Percentiles rank a stretch among this genome's conserved stretches.
Evolutionary conservation across 1,139 yeast genomes (phyloP).

Genomic region (Wickerhamomyces sp.): DNA sequence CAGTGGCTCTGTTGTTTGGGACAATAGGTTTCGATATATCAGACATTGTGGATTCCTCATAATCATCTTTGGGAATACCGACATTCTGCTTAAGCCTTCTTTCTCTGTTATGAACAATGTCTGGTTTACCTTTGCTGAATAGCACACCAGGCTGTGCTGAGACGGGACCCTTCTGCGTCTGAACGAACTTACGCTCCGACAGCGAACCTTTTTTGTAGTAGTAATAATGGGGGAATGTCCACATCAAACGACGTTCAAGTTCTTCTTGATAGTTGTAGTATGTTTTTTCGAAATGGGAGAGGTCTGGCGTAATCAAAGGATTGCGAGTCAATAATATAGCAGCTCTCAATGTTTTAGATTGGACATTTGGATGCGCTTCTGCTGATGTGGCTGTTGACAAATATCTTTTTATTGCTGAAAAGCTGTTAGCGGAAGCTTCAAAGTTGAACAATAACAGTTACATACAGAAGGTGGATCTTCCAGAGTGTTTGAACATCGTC

Average conservation of each 20-base stretch:
- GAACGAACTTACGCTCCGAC: constrained; percentile 75
- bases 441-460: too few relatives aligned
- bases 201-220: constrained; percentile 89
- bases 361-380: constrained; percentile 5
- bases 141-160: constrained; percentile 69
- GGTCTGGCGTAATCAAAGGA: constrained; percentile 79
- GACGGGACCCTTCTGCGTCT: constrained; percentile 73
- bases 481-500: neutral
- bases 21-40: constrained; percentile 65
- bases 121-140: constrained; percentile 82
- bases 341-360: constrained; percentile 27
- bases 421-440: neutral
- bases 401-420: constrained; percentile 17
- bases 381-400: constrained; percentile 16
- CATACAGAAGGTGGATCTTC: too few relatives aligned
- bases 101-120: constrained; percentile 82
- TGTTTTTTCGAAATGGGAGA: constrained; percentile 64
- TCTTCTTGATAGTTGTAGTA: constrained; percentile 83
- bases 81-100: constrained; percentile 77
- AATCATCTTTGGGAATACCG: constrained; percentile 52
- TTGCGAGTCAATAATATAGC: constrained; percentile 69
- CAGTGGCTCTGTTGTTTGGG: constrained; percentile 68
- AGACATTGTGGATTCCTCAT: constrained; percentile 32
- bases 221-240: constrained; percentile 95
- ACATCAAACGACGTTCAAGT: constrained; percentile 85